Conservation (phyloP, 257 asterid species). For the Anisodus tanguticus region DNA sequence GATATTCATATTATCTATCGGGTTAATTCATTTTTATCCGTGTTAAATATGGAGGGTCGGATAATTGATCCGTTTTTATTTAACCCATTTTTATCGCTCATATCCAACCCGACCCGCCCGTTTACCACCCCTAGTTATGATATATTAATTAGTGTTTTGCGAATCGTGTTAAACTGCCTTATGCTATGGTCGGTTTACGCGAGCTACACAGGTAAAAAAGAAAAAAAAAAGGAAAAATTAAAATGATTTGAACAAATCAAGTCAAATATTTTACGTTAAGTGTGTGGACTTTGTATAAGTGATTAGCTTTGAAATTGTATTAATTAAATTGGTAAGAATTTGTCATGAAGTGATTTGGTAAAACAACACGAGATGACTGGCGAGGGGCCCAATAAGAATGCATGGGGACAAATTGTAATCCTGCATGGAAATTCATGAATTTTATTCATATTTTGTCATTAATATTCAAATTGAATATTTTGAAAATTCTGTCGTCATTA, state of each 20-base stretch:
- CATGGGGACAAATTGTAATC: background rate
- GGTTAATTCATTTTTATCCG: too few relatives aligned
- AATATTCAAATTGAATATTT: background rate
- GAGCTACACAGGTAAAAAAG: too few relatives aligned
- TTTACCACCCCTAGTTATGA: too few relatives aligned
- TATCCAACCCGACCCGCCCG: too few relatives aligned
- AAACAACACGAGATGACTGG: conserved; percentile 27
- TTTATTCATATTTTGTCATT: background rate
- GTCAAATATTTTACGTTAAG: background rate
- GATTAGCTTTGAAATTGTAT: background rate
- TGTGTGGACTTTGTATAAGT: conserved; percentile 10
- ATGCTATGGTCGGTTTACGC: too few relatives aligned
- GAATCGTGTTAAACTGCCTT: too few relatives aligned
- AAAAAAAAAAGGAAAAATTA: too few relatives aligned
- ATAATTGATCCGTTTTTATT: too few relatives aligned
- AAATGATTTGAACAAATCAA: background rate
- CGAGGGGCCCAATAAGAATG: background rate
- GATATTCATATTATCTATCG: too few relatives aligned
- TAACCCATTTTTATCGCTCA: too few relatives aligned
- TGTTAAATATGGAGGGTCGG: too few relatives aligned
- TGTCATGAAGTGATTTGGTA: conserved; percentile 38
- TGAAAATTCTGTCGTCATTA: background rate
- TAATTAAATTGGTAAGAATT: conserved; percentile 26
- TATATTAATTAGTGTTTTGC: too few relatives aligned
- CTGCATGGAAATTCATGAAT: conserved; percentile 24